These are phyloP conservation scores for Capsicum chinense DNA, from an alignment of 257 asterid species.

Conservation along the genomic window DNA sequence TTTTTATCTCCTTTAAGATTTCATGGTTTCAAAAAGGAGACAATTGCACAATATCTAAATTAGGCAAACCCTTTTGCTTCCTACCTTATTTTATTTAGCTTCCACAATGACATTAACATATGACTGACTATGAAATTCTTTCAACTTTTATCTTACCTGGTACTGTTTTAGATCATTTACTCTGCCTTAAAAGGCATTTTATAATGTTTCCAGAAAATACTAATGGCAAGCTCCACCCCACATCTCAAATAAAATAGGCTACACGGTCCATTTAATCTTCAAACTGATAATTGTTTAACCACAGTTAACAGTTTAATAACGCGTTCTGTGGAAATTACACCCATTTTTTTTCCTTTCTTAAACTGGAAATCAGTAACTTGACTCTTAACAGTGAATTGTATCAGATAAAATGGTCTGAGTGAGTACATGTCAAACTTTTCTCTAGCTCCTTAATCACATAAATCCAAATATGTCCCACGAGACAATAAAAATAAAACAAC, in stretches of 20 bases:
- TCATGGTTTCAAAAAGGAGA: constrained; percentile 1
- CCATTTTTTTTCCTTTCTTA: not conserved
- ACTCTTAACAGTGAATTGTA: not conserved
- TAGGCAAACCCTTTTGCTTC: not conserved
- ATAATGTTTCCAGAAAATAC: not conserved
- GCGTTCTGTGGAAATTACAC: not conserved
- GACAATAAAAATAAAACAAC: not conserved
- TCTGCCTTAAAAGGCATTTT: not conserved
- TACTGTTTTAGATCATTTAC: not conserved
- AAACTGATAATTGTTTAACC: not conserved
- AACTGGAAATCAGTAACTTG: not conserved
- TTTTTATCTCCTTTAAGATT: not conserved
- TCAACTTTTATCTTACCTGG: constrained; percentile 2
- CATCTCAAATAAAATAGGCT: not conserved
- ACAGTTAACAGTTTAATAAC: not conserved
- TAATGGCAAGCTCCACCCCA: not conserved
- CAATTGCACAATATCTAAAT: not conserved
- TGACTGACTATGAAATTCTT: not conserved
- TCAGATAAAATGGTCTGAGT: not conserved
- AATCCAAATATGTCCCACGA: not conserved
- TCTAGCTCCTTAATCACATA: not conserved
- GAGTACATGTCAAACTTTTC: not conserved
- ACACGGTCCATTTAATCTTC: not conserved
- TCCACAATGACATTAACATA: not conserved
- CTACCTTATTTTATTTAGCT: not conserved